phyloP scores from a whole-genome alignment of 2,329 filamentous ascomycete genomes.

The Cadophora gregata region DNA sequence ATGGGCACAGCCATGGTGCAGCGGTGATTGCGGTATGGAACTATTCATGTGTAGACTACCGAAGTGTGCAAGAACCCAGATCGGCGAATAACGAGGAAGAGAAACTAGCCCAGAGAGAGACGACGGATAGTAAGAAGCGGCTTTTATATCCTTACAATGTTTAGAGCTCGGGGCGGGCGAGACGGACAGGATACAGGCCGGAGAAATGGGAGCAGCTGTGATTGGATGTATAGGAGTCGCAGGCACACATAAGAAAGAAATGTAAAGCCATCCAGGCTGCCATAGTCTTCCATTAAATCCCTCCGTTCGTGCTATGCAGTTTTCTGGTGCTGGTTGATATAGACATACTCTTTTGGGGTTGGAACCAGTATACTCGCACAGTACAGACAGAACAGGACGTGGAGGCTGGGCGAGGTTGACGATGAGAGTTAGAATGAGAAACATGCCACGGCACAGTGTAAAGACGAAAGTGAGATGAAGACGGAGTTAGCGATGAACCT shows the following conservation, averaged over 20 bases:
- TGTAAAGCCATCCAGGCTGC: not conserved
- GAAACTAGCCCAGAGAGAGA: not conserved
- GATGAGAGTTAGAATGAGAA: not conserved
- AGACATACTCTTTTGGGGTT: not conserved
- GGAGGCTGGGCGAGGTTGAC: no score
- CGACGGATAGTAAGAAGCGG: not conserved
- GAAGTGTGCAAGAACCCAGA: no score
- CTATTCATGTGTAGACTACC: not conserved
- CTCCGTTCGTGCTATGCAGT: not conserved
- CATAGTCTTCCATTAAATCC: not conserved
- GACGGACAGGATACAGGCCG: not conserved
- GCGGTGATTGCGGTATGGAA: slow-evolving; percentile 14
- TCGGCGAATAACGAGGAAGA: not conserved
- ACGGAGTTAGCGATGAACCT: slow-evolving; percentile 12
- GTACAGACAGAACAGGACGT: not conserved
- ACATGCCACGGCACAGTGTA: not conserved
- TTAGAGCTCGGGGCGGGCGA: not conserved
- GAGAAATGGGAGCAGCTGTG: not conserved
- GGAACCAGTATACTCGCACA: not conserved
- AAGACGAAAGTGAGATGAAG: not conserved
- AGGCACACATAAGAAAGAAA: not conserved
- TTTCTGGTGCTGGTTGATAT: not conserved
- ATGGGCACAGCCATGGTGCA: slow-evolving; percentile 28
- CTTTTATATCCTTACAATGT: not conserved
- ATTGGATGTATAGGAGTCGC: not conserved